phyloP scores from a whole-genome alignment of 768 basidiomycete species.

The Pulveroboletus frians region DNA sequence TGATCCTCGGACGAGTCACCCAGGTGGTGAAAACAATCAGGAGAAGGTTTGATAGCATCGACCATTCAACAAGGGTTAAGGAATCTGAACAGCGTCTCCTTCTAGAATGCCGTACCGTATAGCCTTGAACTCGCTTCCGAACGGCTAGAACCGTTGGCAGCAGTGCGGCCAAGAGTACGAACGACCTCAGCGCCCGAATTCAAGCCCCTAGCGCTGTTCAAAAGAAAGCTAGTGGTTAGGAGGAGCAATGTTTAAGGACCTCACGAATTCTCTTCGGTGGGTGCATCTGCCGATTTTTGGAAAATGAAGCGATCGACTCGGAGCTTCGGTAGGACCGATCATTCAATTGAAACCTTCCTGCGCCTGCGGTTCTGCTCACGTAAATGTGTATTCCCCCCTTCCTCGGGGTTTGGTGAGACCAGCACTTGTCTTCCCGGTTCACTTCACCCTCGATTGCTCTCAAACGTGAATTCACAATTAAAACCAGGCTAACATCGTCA shows the following conservation, averaged over 20 bases:
- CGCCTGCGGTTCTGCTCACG: not conserved
- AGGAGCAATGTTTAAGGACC: not conserved
- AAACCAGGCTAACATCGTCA: slow-evolving; percentile 5
- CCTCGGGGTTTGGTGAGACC: slow-evolving; percentile 7
- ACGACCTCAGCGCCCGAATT: not conserved
- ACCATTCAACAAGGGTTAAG: not conserved
- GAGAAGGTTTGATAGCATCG: not conserved
- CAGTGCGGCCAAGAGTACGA: not conserved
- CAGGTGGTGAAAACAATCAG: not conserved
- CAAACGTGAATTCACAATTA: not conserved
- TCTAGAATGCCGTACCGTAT: not conserved
- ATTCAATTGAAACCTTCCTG: not conserved
- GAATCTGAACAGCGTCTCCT: not conserved
- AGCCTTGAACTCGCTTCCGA: not conserved
- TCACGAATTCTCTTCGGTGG: not conserved
- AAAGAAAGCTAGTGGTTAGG: not conserved
- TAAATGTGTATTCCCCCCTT: no score
- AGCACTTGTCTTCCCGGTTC: not conserved
- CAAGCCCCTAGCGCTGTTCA: not conserved
- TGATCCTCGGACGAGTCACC: slow-evolving; percentile 3
- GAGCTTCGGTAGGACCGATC: not conserved
- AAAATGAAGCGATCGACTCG: not conserved
- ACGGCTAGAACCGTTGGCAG: not conserved
- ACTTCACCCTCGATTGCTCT: not conserved
- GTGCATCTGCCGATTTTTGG: slow-evolving; percentile 1